These are phyloP conservation scores for Fusarium beomiforme DNA, from an alignment of 2,329 filamentous ascomycete species.

Conservation along the genomic window DNA sequence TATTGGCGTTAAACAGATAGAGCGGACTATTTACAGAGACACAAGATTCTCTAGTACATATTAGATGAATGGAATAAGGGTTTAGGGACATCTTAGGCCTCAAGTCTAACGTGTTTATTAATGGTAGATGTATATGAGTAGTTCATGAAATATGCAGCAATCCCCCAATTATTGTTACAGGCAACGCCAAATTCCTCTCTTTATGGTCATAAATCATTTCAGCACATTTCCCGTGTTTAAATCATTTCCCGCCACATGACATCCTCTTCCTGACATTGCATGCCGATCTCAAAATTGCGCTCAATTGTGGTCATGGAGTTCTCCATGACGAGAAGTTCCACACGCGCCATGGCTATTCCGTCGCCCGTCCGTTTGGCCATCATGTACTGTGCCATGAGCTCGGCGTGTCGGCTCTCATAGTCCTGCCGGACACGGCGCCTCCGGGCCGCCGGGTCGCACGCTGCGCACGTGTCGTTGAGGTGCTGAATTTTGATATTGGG, in stretches of 20 bases:
- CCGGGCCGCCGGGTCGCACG: constrained; percentile 47
- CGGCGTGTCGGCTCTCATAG: constrained; percentile 42
- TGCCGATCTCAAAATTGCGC: constrained; percentile 39
- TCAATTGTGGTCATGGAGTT: constrained; percentile 30
- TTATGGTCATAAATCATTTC: constrained; percentile 1
- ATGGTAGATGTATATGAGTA: constrained; percentile 17
- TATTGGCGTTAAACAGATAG: constrained; percentile 37
- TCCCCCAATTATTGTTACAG: background rate
- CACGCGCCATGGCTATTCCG: constrained; percentile 34
- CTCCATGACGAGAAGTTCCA: constrained; percentile 37
- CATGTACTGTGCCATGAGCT: constrained; percentile 42
- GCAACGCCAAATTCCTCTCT: background rate
- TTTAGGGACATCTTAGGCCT: background rate
- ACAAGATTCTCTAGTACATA: constrained; percentile 12
- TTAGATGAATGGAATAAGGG: constrained; percentile 9
- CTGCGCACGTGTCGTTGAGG: constrained; percentile 51
- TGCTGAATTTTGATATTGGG: constrained; percentile 26
- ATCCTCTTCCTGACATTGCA: constrained; percentile 29
- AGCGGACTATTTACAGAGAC: constrained; percentile 20
- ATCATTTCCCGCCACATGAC: constrained; percentile 38
- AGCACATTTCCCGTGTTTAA: background rate
- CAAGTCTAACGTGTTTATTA: constrained; percentile 6
- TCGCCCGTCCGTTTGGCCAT: constrained; percentile 40
- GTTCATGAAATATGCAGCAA: constrained; percentile 8
- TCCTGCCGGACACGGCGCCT: constrained; percentile 40